These are phyloP conservation scores for Quercus wislizeni DNA, from an alignment of 306 rosid species.

Conservation along the genomic window DNA sequence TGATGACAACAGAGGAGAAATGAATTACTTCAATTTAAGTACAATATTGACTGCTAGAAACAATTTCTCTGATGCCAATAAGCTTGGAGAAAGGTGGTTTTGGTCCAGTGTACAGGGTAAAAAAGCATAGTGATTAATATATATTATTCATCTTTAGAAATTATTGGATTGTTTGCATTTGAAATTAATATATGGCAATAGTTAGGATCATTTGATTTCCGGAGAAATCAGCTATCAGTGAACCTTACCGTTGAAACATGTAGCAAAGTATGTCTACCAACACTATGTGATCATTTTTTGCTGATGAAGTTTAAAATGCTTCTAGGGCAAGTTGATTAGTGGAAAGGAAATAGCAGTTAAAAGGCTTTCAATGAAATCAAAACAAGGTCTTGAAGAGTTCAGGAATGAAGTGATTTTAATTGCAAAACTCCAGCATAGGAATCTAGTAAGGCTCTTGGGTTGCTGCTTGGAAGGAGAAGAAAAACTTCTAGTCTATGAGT, in stretches of 20 bases:
- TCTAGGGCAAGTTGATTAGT: constrained; percentile 26
- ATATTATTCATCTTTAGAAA: neutral
- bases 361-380: constrained; percentile 22
- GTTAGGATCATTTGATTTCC: neutral
- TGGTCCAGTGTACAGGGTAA: constrained; percentile 31
- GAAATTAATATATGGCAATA: neutral
- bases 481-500: constrained; percentile 39
- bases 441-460: constrained; percentile 39
- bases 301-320: neutral
- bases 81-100: constrained; percentile 29
- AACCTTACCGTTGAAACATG: neutral
- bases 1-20: too few species aligned
- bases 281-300: neutral
- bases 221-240: neutral
- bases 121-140: neutral
- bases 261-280: neutral
- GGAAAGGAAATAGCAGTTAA: constrained; percentile 38
- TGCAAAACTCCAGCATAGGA: constrained; percentile 32
- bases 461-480: constrained; percentile 34
- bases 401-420: constrained; percentile 23
- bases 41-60: too few species aligned
- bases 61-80: constrained; percentile 24
- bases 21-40: too few species aligned
- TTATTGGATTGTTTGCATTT: neutral
- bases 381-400: constrained; percentile 26